Evolutionary conservation across 2,329 filamentous ascomycete genomes (phyloP), one percentile per base, ranked within the genome.

Genomic region (Colletotrichum tropicale): DNA sequence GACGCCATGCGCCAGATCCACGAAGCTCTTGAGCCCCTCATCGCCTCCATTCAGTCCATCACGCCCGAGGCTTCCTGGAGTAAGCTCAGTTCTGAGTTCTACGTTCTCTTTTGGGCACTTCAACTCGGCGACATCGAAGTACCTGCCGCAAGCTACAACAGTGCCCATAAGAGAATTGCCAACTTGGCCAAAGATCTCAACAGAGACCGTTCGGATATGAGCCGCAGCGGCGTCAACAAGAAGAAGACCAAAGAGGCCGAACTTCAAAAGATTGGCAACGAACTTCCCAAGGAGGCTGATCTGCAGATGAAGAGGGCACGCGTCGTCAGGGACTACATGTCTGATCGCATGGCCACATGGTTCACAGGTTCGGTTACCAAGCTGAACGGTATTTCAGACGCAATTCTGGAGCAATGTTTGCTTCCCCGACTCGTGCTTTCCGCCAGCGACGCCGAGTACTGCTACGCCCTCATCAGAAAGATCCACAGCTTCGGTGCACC

Each of bases 61-160:
- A 83, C 95, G 13, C 91, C 94, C 1, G 84, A 90, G 3, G 89
- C 91, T 9, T 90, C 92, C 7, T 95, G 93, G 89, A 87, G 91
- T 13, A 91, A 91, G 66, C 90, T 98, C 67, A 96, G 92, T 58
- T 89, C 95, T 1, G 92, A 94, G 34, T 96, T 98, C 82, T 98
- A 95, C 81, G 92, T 94, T 58, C 94, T 94, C 0, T 99, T 99
- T 85, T 99, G 97, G 97, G 93, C 96, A 66, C 88, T 98, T 15
- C 93, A 95, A 32, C 90, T 98, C 5, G 93, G 94, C 61, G 96
- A 99, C 82, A 88, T 98, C 73, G 91, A 92, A 72, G 92, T 96
- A 77, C 94, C 95, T 2, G 92, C 92, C 76, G 90, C 92, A 38
- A 94, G 93, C 76, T 99, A 99, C 82, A 90, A 94, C 64, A 90